Conservation (phyloP, 805 yeast species). For the Sugiyamaella marilandica region DNA sequence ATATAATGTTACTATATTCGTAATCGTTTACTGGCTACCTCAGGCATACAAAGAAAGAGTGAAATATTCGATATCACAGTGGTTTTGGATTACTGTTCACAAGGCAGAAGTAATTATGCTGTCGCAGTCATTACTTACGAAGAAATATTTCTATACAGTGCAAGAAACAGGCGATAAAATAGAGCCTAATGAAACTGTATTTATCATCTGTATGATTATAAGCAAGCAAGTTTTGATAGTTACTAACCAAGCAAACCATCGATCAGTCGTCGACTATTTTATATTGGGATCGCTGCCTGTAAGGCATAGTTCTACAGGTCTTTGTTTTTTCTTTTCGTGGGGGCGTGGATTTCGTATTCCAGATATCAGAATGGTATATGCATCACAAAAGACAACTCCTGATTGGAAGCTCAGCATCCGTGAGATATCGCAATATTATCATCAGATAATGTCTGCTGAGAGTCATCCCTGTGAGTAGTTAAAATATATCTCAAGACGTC, state of each 20-base stretch:
- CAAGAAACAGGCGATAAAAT: conserved; percentile 16
- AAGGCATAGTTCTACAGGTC: conserved; percentile 19
- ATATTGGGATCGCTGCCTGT: conserved; percentile 39
- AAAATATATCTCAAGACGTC: not conserved
- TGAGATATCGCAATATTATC: not conserved
- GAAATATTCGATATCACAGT: not conserved
- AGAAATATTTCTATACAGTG: conserved; percentile 2
- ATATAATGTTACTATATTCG: not conserved
- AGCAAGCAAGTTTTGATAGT: conserved; percentile 26
- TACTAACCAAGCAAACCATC: conserved; percentile 52
- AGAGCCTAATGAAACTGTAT: conserved; percentile 30
- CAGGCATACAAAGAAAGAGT: not conserved
- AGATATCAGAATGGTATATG: conserved; percentile 41
- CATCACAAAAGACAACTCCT: conserved; percentile 57
- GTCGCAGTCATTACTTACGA: not conserved
- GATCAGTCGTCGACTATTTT: conserved; percentile 61
- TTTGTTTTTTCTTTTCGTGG: conserved; percentile 64
- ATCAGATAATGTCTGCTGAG: not conserved
- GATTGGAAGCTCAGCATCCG: conserved; percentile 36
- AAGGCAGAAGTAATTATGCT: not conserved
- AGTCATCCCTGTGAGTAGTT: not conserved
- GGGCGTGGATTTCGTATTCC: conserved; percentile 61
- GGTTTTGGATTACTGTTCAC: not conserved
- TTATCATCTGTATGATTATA: conserved; percentile 33
- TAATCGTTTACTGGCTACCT: not conserved